phyloP scores from a whole-genome alignment of 2,329 filamentous ascomycete genomes.

The Neonectria hederae region DNA sequence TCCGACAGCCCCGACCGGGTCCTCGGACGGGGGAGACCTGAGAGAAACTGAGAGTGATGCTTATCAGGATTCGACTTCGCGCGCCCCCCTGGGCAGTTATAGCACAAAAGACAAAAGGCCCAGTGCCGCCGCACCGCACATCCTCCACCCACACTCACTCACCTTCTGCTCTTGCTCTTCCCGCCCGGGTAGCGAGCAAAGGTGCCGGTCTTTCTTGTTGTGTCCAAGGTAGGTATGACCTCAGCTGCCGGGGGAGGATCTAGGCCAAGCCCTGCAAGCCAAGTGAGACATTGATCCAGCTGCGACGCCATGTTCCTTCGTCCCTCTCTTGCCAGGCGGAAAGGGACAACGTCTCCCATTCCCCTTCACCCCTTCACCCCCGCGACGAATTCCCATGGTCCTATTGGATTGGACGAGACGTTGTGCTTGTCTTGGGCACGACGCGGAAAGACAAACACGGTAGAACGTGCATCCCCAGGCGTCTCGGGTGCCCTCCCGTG shows the following conservation, averaged over 20 bases:
- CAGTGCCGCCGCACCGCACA: not conserved
- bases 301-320: not conserved
- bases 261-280: not conserved
- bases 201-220: not conserved
- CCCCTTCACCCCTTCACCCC: conserved; percentile 3
- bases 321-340: not conserved
- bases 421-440: conserved; percentile 9
- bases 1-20: conserved; percentile 15
- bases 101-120: conserved; percentile 16
- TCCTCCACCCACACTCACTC: not conserved
- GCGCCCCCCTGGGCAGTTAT: not conserved
- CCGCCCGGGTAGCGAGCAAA: not conserved
- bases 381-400: conserved; percentile 12
- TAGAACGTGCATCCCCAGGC: not conserved
- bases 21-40: conserved; percentile 1
- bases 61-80: not conserved
- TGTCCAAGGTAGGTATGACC: conserved; percentile 13
- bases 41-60: not conserved
- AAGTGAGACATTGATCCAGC: conserved; percentile 10
- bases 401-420: conserved; percentile 11
- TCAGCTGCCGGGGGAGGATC: not conserved
- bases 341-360: conserved; percentile 5
- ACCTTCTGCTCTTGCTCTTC: not conserved
- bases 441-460: conserved; percentile 1
- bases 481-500: conserved; percentile 10